Conservation (phyloP, 768 basidiomycete species). For the Serendipita vermifera region DNA sequence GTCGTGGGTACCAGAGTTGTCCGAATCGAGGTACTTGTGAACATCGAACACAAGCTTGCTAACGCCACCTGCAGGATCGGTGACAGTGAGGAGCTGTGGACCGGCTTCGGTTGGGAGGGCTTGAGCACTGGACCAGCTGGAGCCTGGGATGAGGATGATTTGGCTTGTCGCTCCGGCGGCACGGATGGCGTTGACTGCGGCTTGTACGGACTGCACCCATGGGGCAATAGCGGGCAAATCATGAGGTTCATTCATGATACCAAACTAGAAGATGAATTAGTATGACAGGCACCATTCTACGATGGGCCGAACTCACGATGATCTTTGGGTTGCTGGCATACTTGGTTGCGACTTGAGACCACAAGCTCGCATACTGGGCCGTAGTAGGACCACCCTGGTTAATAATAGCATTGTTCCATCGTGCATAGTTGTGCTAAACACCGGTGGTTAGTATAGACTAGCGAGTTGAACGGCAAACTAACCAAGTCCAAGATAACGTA, state of each 20-base stretch:
- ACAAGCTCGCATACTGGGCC: slow-evolving; percentile 29
- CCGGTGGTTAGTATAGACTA: background rate
- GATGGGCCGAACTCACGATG: slow-evolving; percentile 23
- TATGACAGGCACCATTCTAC: slow-evolving; percentile 19
- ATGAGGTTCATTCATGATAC: slow-evolving; percentile 39
- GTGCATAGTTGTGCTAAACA: slow-evolving; percentile 42
- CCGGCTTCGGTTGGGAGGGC: slow-evolving; percentile 30
- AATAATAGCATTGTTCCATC: slow-evolving; percentile 37
- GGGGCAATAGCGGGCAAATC: slow-evolving; percentile 25
- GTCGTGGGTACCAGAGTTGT: slow-evolving; percentile 32
- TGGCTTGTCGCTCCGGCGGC: slow-evolving; percentile 30
- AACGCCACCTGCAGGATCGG: slow-evolving; percentile 29
- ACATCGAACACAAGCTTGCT: slow-evolving; percentile 32
- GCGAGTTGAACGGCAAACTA: slow-evolving; percentile 13
- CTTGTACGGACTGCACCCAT: slow-evolving; percentile 23
- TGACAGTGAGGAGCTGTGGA: slow-evolving; percentile 29
- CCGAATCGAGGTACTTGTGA: slow-evolving; percentile 28
- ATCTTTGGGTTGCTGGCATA: slow-evolving; percentile 27
- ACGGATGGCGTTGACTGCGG: slow-evolving; percentile 32
- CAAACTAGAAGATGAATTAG: slow-evolving; percentile 19
- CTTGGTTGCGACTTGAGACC: slow-evolving; percentile 30
- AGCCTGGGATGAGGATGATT: slow-evolving; percentile 34
- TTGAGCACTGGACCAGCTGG: slow-evolving; percentile 29
- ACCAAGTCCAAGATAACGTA: slow-evolving; percentile 42
- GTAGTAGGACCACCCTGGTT: slow-evolving; percentile 32